Percentiles rank a stretch among this genome's conserved stretches.
These are phyloP conservation scores for Suillus brevipes DNA, from an alignment of 768 basidiomycete genomes.

Conservation along the genomic window DNA sequence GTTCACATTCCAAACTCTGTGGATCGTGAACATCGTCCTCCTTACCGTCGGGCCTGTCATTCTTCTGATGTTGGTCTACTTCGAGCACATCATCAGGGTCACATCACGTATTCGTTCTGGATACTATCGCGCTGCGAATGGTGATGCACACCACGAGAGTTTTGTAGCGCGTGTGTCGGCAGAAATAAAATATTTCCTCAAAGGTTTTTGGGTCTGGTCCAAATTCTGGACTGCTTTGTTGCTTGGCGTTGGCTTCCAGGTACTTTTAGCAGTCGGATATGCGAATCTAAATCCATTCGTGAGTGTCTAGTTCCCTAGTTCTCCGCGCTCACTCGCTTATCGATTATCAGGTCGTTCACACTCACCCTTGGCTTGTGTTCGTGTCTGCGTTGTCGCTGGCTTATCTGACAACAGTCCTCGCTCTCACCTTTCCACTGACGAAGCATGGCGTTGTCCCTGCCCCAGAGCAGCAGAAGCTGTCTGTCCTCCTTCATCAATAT, in stretches of 20 bases:
- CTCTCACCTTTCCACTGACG: conserved; percentile 38
- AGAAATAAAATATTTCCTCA: conserved; percentile 28
- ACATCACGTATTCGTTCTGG: conserved; percentile 20
- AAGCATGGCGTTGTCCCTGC: conserved; percentile 21
- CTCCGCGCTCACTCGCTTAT: background rate
- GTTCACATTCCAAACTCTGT: conserved; percentile 51
- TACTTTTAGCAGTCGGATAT: conserved; percentile 48
- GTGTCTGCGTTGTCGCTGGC: conserved; percentile 48
- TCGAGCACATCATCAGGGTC: conserved; percentile 27
- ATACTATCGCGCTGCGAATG: conserved; percentile 7
- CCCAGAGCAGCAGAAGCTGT: conserved; percentile 49
- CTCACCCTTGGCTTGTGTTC: conserved; percentile 53
- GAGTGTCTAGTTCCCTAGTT: conserved; percentile 23
- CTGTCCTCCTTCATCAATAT: conserved; percentile 54
- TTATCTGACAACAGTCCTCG: conserved; percentile 47
- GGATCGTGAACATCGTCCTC: conserved; percentile 53
- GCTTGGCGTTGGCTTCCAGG: conserved; percentile 46
- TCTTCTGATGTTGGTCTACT: conserved; percentile 45
- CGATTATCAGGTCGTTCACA: conserved; percentile 56
- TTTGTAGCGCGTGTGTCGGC: conserved; percentile 21
- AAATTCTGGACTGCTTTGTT: conserved; percentile 65
- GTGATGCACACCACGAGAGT: conserved; percentile 9
- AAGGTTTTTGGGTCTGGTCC: conserved; percentile 46
- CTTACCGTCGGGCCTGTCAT: conserved; percentile 63
- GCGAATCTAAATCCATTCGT: conserved; percentile 66